Percentiles rank a stretch among this genome's conserved stretches.
These are phyloP conservation scores for Thermochaetoides thermophila DNA, from an alignment of 495 filamentous ascomycete species.

Conservation along the genomic window DNA sequence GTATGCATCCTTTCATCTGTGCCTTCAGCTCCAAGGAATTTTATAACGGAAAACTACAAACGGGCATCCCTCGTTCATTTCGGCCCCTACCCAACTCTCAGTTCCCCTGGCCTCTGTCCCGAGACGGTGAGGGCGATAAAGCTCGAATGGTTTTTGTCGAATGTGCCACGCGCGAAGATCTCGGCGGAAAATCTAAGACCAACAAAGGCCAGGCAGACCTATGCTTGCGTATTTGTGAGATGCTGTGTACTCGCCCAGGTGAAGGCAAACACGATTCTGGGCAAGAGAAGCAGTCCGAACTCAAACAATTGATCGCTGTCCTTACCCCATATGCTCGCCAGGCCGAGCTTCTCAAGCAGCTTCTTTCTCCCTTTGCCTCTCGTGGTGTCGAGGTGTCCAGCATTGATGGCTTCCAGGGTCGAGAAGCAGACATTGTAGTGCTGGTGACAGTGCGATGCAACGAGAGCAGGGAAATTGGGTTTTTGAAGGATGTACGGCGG, in stretches of 20 bases:
- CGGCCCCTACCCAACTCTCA: conserved; percentile 13
- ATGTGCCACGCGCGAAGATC: not conserved
- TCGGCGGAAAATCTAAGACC: conserved; percentile 1
- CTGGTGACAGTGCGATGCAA: conserved; percentile 37
- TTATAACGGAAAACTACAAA: conserved; percentile 29
- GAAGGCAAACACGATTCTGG: too few relatives aligned
- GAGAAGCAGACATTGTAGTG: conserved; percentile 36
- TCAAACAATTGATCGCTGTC: conserved; percentile 12
- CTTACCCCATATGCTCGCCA: conserved; percentile 35
- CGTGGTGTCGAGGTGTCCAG: conserved; percentile 11
- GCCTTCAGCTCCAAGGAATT: conserved; percentile 33
- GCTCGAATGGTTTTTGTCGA: not conserved
- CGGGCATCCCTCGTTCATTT: conserved; percentile 15
- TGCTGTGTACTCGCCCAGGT: not conserved
- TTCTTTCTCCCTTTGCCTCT: conserved; percentile 7
- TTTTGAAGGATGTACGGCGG: conserved; percentile 35
- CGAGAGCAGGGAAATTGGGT: conserved; percentile 30
- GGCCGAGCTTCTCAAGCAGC: conserved; percentile 20
- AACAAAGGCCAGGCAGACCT: not conserved
- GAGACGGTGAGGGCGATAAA: conserved; percentile 18
- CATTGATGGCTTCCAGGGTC: conserved; percentile 39
- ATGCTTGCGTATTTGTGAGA: not conserved
- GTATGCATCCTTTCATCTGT: conserved; percentile 36
- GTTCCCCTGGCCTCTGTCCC: conserved; percentile 8
- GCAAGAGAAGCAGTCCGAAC: too few relatives aligned